Evolutionary conservation across 2,329 filamentous ascomycete genomes (phyloP).

Genomic region (Aphanoascus verrucosus): DNA sequence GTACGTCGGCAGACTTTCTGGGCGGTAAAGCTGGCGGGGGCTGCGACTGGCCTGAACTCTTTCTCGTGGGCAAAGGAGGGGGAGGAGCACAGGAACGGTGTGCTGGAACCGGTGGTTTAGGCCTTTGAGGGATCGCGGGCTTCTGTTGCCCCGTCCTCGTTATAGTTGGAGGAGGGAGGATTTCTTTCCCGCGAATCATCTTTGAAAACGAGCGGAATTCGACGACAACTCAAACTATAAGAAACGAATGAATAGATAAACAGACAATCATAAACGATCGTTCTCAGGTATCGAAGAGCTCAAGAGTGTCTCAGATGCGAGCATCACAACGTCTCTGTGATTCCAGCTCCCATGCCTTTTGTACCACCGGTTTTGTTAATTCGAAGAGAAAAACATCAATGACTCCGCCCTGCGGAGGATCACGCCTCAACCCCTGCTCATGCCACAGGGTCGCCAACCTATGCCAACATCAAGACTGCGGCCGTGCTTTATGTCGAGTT

Average conservation of each 20-base stretch:
- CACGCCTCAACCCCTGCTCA: not conserved
- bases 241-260: not conserved
- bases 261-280: not conserved
- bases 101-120: conserved; percentile 10
- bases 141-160: conserved; percentile 23
- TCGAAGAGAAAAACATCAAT: not conserved
- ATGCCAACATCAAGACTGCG: not conserved
- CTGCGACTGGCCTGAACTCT: conserved; percentile 27
- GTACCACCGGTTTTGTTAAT: not conserved
- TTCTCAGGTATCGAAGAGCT: not conserved
- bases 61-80: conserved; percentile 40
- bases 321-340: not conserved
- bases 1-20: conserved; percentile 30
- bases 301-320: not conserved
- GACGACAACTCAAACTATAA: not conserved
- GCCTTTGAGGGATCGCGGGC: conserved; percentile 3
- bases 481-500: not conserved
- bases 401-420: conserved; percentile 4
- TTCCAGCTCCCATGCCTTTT: not conserved
- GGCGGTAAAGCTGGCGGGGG: conserved; percentile 39
- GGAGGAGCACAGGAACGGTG: conserved; percentile 20
- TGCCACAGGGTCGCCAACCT: not conserved
- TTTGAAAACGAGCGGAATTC: not conserved
- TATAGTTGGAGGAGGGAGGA: conserved; percentile 19
- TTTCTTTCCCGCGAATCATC: conserved; percentile 11